Conservation (phyloP, 2,329 filamentous ascomycete species). For the Aureobasidium sp. region DNA sequence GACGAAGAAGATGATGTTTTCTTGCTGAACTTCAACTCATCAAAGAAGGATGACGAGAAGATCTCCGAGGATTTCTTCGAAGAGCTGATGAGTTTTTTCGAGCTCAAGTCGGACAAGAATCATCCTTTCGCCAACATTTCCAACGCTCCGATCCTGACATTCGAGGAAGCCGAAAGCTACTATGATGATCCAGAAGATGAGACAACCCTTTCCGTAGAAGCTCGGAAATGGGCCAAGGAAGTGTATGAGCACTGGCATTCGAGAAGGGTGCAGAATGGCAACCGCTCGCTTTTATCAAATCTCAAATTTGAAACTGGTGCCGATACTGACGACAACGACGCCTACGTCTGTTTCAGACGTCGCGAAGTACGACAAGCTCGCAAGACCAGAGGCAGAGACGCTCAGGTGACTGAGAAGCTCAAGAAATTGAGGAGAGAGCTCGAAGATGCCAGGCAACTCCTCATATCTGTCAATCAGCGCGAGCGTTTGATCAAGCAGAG, state of each 20-base stretch:
- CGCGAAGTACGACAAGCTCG: constrained; percentile 89
- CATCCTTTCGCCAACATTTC: constrained; percentile 87
- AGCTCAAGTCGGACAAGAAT: constrained; percentile 73
- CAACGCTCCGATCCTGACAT: constrained; percentile 65
- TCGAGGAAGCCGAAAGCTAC: constrained; percentile 52
- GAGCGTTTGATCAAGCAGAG: constrained; percentile 73
- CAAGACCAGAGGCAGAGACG: constrained; percentile 89
- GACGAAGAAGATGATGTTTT: constrained; percentile 81
- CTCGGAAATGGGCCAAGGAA: constrained; percentile 58
- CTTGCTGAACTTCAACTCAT: constrained; percentile 75
- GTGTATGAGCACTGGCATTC: constrained; percentile 87
- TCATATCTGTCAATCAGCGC: constrained; percentile 68
- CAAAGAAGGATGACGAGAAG: constrained; percentile 48
- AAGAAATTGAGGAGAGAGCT: constrained; percentile 85
- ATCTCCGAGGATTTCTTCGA: constrained; percentile 91
- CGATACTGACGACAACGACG: constrained; percentile 91
- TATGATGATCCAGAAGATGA: constrained; percentile 39
- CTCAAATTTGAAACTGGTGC: constrained; percentile 93
- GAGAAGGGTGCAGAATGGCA: constrained; percentile 57
- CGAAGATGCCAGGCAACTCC: constrained; percentile 75
- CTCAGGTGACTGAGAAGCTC: constrained; percentile 88
- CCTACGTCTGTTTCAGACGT: constrained; percentile 95
- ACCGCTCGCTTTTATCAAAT: constrained; percentile 63
- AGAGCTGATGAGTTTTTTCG: constrained; percentile 88
- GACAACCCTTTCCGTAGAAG: constrained; percentile 45